Percentiles rank a stretch among this genome's conserved stretches.
These are phyloP conservation scores for Backusella westeae DNA, from an alignment of 192 early-diverging fungal genomes.

Conservation along the genomic window DNA sequence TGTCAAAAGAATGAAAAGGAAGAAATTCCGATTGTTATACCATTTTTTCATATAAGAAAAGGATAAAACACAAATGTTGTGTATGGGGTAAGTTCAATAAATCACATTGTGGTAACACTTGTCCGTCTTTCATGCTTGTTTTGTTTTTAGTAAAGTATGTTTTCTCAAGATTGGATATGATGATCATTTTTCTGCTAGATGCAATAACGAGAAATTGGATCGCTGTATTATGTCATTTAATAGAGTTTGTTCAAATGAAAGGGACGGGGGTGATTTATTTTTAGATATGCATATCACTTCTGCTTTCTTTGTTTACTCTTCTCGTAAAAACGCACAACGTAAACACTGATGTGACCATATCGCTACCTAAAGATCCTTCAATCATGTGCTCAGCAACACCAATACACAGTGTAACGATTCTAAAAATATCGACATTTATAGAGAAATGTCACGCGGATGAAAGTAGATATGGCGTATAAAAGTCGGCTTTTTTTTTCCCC, in stretches of 20 bases:
- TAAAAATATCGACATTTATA: slow-evolving; percentile 6
- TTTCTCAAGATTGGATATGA: neutral
- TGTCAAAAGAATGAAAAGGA: neutral
- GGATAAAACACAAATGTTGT: neutral
- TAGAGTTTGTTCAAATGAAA: neutral
- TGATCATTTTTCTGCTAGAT: neutral
- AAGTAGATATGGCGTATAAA: slow-evolving; percentile 5
- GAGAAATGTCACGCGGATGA: slow-evolving; percentile 2
- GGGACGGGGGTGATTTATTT: neutral
- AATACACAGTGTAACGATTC: slow-evolving; percentile 6
- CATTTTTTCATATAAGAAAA: neutral
- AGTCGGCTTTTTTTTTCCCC: neutral
- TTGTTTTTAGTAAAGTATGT: neutral
- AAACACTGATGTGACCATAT: neutral
- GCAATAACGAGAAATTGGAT: neutral
- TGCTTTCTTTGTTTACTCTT: neutral
- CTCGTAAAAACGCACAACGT: neutral
- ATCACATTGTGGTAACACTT: neutral
- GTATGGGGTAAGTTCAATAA: neutral
- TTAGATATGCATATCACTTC: neutral
- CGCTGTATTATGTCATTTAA: neutral
- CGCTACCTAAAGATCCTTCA: neutral
- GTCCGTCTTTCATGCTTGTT: neutral
- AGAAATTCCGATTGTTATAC: neutral
- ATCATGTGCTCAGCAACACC: slow-evolving; percentile 1